These are phyloP conservation scores for Flueggea neowawraea DNA, from an alignment of 441 rosid species.

Conservation along the genomic window DNA sequence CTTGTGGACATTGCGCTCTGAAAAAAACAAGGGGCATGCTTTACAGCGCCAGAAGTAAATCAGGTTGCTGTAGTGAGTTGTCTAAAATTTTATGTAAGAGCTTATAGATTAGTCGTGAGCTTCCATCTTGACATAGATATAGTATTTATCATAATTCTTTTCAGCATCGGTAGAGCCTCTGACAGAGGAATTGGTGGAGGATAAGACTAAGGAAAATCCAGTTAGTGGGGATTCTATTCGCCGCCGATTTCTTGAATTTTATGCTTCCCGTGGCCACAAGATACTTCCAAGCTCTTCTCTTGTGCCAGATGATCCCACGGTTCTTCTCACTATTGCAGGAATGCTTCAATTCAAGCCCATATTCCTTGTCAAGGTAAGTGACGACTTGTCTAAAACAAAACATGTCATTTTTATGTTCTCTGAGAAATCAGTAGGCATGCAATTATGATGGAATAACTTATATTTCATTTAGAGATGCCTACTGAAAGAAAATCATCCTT, in stretches of 20 bases:
- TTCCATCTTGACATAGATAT: conserved; percentile 13
- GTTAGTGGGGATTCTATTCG: conserved; percentile 83
- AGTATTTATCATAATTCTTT: conserved; percentile 30
- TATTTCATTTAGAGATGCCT: too few species aligned
- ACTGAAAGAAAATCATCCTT: too few species aligned
- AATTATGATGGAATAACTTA: too few species aligned
- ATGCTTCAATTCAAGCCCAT: conserved; percentile 98
- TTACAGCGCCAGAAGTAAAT: conserved; percentile 37
- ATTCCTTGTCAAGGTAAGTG: conserved; percentile 78
- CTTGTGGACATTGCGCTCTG: conserved; percentile 13
- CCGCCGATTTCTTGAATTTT: conserved; percentile 73
- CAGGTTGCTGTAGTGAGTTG: conserved; percentile 42
- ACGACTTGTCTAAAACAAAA: not conserved
- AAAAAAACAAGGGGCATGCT: conserved; percentile 19
- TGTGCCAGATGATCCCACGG: conserved; percentile 95
- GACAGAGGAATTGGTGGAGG: conserved; percentile 48
- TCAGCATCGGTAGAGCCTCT: conserved; percentile 69
- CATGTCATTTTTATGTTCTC: too few species aligned
- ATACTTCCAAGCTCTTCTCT: conserved; percentile 90
- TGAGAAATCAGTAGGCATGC: too few species aligned
- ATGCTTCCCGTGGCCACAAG: conserved; percentile 86
- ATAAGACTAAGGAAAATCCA: conserved; percentile 34
- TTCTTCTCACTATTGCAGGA: conserved; percentile 91
- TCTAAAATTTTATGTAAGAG: conserved; percentile 11
- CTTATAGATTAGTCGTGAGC: conserved; percentile 12